Percentiles rank a stretch among this genome's conserved stretches.
These are phyloP conservation scores for Emmonsiellopsis sp. DNA, from an alignment of 2,329 filamentous ascomycete species.

Conservation along the genomic window DNA sequence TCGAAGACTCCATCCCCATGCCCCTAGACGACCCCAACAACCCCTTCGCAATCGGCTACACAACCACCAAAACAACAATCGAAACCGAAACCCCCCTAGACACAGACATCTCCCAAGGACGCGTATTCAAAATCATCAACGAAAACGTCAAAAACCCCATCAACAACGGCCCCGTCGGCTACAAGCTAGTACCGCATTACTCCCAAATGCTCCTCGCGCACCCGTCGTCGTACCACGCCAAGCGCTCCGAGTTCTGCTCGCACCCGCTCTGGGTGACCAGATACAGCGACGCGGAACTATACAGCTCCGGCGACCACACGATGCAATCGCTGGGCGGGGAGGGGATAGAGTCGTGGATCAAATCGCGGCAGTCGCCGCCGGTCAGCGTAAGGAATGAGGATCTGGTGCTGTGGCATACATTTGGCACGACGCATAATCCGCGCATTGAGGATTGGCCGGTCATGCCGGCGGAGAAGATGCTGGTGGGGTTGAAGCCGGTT, in stretches of 20 bases:
- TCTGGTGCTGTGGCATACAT: slow-evolving; percentile 37
- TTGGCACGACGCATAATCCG: slow-evolving; percentile 38
- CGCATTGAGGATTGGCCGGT: slow-evolving; percentile 38
- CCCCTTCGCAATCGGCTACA: slow-evolving; percentile 45
- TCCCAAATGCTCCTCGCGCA: slow-evolving; percentile 52
- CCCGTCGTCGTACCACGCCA: slow-evolving; percentile 41
- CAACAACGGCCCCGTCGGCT: slow-evolving; percentile 45
- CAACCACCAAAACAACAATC: slow-evolving; percentile 38
- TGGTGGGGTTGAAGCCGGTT: slow-evolving; percentile 19
- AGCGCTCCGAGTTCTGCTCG: slow-evolving; percentile 46
- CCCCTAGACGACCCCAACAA: slow-evolving; percentile 44
- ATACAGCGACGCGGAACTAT: slow-evolving; percentile 44
- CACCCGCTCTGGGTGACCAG: slow-evolving; percentile 49
- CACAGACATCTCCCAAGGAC: slow-evolving; percentile 31
- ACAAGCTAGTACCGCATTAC: slow-evolving; percentile 47
- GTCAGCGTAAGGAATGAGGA: slow-evolving; percentile 30
- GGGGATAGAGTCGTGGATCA: slow-evolving; percentile 38
- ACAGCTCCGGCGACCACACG: slow-evolving; percentile 44
- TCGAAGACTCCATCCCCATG: slow-evolving; percentile 52
- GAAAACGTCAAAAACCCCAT: slow-evolving; percentile 43
- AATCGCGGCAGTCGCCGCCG: slow-evolving; percentile 20
- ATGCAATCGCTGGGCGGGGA: slow-evolving; percentile 43
- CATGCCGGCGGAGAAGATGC: slow-evolving; percentile 36
- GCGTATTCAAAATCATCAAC: slow-evolving; percentile 52
- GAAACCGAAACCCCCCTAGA: slow-evolving; percentile 42